Percentiles rank a stretch among this genome's conserved stretches.
These are phyloP conservation scores for Amaranthus cruentus DNA, from an alignment of 148 eudicot genomes.

Conservation along the genomic window DNA sequence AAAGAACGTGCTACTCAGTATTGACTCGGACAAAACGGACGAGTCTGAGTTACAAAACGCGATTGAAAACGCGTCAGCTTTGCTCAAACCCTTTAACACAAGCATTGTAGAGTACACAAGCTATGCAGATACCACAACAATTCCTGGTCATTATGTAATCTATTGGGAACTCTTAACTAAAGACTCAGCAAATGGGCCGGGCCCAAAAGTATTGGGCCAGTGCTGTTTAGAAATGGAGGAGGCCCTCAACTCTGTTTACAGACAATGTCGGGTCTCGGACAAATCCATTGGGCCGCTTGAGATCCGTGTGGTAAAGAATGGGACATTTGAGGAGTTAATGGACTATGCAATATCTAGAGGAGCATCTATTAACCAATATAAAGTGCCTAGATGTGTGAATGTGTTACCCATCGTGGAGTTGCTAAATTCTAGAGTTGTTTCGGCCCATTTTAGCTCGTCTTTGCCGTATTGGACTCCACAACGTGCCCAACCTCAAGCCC, in stretches of 20 bases:
- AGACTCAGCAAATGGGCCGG: slow-evolving; percentile 7
- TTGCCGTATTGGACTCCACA: slow-evolving; percentile 35
- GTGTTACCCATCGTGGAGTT: slow-evolving; percentile 34
- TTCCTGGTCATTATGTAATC: slow-evolving; percentile 52
- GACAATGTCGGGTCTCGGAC: slow-evolving; percentile 35
- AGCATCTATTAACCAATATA: slow-evolving; percentile 43
- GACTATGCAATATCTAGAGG: slow-evolving; percentile 44
- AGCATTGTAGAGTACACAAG: slow-evolving; percentile 43
- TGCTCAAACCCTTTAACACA: slow-evolving; percentile 18
- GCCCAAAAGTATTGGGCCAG: slow-evolving; percentile 10
- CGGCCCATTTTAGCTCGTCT: slow-evolving; percentile 37
- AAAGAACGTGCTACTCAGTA: slow-evolving; percentile 47
- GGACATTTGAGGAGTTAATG: slow-evolving; percentile 46
- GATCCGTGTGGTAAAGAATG: slow-evolving; percentile 37
- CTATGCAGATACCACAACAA: slow-evolving; percentile 30
- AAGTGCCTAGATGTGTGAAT: slow-evolving; percentile 45
- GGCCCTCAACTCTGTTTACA: slow-evolving; percentile 34
- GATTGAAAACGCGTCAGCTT: slow-evolving; percentile 21
- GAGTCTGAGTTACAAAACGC: slow-evolving; percentile 46
- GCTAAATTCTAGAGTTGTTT: slow-evolving; percentile 35
- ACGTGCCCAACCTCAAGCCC: no score
- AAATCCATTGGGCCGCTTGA: slow-evolving; percentile 45
- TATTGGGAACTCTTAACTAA: slow-evolving; percentile 37
- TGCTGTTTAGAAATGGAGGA: slow-evolving; percentile 50
- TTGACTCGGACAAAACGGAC: slow-evolving; percentile 46